Evolutionary conservation across 192 early-diverging fungal genomes (phyloP).

Genomic region (Geosiphon pyriformis): DNA sequence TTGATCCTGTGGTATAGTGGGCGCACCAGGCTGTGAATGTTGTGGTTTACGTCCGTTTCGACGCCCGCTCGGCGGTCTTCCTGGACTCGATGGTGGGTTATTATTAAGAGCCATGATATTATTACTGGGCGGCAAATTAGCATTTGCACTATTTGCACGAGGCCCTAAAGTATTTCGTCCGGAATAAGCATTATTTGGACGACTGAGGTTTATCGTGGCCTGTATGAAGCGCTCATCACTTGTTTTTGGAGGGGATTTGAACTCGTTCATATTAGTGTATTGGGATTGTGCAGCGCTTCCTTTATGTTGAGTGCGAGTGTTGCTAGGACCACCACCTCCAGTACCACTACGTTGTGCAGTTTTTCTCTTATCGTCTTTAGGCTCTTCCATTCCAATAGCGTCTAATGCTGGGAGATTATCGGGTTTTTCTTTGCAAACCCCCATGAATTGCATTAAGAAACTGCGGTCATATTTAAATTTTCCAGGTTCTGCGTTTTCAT

Average conservation of each 20-base stretch:
- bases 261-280: conserved; percentile 12
- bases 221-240: conserved; percentile 36
- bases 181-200: conserved; percentile 15
- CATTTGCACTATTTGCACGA: conserved; percentile 26
- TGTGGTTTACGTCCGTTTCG: conserved; percentile 44
- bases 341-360: neutral
- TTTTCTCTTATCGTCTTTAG: conserved; percentile 30
- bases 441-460: conserved; percentile 77
- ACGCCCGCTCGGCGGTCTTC: conserved; percentile 50
- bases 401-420: conserved; percentile 47
- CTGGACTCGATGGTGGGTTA: conserved; percentile 34
- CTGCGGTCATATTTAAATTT: conserved; percentile 65
- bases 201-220: neutral
- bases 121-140: conserved; percentile 26
- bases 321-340: neutral
- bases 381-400: conserved; percentile 41
- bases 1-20: conserved; percentile 50
- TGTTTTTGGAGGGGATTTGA: conserved; percentile 21
- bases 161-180: conserved; percentile 27
- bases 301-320: conserved; percentile 1
- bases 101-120: conserved; percentile 23
- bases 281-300: neutral
- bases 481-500: conserved; percentile 46
- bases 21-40: conserved; percentile 35
- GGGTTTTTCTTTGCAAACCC: conserved; percentile 57